Evolutionary conservation across 129 eudicot genomes (phyloP).

Genomic region (Cynara cardunculus): DNA sequence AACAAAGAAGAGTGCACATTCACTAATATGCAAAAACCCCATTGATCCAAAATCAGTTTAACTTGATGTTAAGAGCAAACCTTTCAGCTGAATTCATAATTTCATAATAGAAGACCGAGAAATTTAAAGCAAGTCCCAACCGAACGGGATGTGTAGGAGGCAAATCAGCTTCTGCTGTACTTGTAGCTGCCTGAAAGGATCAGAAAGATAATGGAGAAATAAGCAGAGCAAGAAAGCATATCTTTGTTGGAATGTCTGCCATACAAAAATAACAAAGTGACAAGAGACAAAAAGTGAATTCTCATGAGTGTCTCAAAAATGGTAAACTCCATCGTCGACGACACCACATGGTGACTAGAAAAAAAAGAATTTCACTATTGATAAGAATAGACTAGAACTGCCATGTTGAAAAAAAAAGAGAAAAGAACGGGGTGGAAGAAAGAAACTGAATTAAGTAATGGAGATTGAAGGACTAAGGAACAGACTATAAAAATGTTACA

Average conservation of each 20-base stretch:
- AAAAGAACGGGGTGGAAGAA: too few relatives aligned
- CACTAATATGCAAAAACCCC: not conserved
- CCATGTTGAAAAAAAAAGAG: too few relatives aligned
- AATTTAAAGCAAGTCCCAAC: conserved; percentile 57
- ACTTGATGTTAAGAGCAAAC: conserved; percentile 22
- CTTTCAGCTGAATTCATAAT: conserved; percentile 66
- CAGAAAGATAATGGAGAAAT: not conserved
- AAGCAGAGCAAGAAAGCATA: not conserved
- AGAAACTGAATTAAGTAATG: too few relatives aligned
- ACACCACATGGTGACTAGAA: not conserved
- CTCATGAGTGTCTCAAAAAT: not conserved
- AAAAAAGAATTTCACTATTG: too few relatives aligned
- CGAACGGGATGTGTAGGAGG: conserved; percentile 66
- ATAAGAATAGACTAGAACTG: too few relatives aligned
- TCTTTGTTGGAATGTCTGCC: not conserved
- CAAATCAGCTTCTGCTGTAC: conserved; percentile 53
- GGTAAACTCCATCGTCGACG: not conserved
- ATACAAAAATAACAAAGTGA: not conserved
- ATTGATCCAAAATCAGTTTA: conserved; percentile 1
- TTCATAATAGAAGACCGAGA: conserved; percentile 65
- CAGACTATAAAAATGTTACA: too few relatives aligned
- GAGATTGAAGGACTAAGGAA: too few relatives aligned
- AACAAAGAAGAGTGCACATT: not conserved
- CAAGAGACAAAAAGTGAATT: not conserved
- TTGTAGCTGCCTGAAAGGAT: conserved; percentile 50